Base-by-base conservation (phyloP, 2,329 filamentous ascomycete genomes). In the Fusarium sacchari region DNA sequence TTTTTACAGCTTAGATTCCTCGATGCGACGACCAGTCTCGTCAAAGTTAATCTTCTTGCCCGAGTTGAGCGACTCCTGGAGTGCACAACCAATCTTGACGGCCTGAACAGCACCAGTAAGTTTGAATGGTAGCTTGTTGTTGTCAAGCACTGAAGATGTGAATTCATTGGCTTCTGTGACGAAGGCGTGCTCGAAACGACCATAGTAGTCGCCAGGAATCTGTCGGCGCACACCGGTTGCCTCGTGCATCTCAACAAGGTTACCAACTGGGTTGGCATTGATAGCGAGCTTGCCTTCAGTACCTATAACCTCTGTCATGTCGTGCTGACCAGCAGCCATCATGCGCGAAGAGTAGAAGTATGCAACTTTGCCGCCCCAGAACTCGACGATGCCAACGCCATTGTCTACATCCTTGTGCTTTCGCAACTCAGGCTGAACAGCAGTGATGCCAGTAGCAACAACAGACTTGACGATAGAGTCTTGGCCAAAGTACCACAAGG, bases 261-360 rank as follows among this genome's bases (percentile, higher is more conserved):
- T 87, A 5, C 80, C 81, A 52, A 83, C 81, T 10, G 90, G 90
- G 72, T 90, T 88, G 24, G 83, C 85, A 74, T 92, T 92, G 70
- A 93, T 83, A 0, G 85, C 81, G 6, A 93, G 77, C 79, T 92
- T 92, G 49, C 91, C 90, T 69, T 88, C 85, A 0, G 91, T 93
- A 14, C 91, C 91, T 62, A 92, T 90, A 68, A 93, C 87, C 81
- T 92, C 90, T 0, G 90, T 92, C 76, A 86, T 88, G 77, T 93
- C 91, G 70, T 92, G 88, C 80, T 93, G 91, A 1, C 91, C 91
- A 1, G 89, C 87, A 0, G 90, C 89, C 88, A 92, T 93, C 88
- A 92, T 93, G n/a, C 91, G 86, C 7, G 85, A 88, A 37, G 85
- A 86, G 79, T 90, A 93, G 69, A 92, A 88, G 78, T 92, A 90